Conservation (phyloP, 805 yeast species). For the Candida saitoana region DNA sequence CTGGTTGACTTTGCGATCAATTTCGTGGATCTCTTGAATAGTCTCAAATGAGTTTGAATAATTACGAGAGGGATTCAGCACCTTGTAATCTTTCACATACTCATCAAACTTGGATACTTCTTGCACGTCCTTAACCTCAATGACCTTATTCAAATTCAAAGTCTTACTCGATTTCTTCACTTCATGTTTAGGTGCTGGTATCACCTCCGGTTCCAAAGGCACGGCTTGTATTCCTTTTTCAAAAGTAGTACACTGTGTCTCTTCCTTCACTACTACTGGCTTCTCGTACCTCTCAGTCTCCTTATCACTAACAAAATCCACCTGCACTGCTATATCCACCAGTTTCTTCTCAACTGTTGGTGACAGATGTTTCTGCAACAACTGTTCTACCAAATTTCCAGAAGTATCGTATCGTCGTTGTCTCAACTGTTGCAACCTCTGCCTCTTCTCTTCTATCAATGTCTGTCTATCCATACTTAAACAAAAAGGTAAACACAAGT, state of each 20-base stretch:
- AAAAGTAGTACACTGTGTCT: slow-evolving; percentile 13
- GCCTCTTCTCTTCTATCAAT: slow-evolving; percentile 37
- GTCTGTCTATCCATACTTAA: slow-evolving; percentile 38
- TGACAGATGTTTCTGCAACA: slow-evolving; percentile 4
- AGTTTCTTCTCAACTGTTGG: slow-evolving; percentile 1
- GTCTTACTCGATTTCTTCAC: not conserved
- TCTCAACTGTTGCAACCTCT: slow-evolving; percentile 26
- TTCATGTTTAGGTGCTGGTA: not conserved
- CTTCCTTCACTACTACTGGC: not conserved
- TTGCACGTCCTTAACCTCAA: not conserved
- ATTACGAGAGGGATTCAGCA: not conserved
- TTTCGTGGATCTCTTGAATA: not conserved
- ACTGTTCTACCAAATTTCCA: not conserved
- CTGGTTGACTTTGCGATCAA: slow-evolving; percentile 1
- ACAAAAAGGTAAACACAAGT: too few species aligned
- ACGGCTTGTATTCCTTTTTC: slow-evolving; percentile 21
- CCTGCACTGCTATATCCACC: slow-evolving; percentile 7
- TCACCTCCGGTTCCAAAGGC: slow-evolving; percentile 6
- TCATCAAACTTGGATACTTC: not conserved
- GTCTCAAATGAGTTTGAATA: not conserved
- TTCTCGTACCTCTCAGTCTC: not conserved
- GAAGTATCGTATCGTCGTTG: slow-evolving; percentile 12
- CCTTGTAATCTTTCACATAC: not conserved
- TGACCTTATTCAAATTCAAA: not conserved
- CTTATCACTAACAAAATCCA: not conserved